These are phyloP conservation scores for Physocladia obscura DNA, from an alignment of 192 early-diverging fungal genomes.

Conservation along the genomic window DNA sequence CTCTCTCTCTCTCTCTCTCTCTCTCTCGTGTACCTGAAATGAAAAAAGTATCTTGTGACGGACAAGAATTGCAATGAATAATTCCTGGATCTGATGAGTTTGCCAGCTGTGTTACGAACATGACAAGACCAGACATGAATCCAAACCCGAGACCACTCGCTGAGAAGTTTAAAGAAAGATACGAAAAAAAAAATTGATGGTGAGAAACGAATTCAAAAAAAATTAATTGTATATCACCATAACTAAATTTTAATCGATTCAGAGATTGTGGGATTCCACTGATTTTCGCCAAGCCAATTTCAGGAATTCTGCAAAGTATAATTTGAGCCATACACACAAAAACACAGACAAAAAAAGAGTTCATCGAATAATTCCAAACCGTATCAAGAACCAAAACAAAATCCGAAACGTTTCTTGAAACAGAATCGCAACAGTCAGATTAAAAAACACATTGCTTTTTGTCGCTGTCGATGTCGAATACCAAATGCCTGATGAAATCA, in stretches of 20 bases:
- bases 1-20: no score
- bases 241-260: slow-evolving; percentile 64
- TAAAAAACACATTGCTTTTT: slow-evolving; percentile 43
- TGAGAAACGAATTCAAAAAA: not conserved
- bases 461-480: slow-evolving; percentile 43
- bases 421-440: slow-evolving; percentile 59
- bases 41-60: slow-evolving; percentile 60
- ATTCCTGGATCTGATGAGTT: slow-evolving; percentile 72
- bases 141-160: slow-evolving; percentile 39
- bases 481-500: slow-evolving; percentile 75
- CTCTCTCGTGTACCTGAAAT: slow-evolving; percentile 70
- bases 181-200: not conserved
- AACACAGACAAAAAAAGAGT: slow-evolving; percentile 32
- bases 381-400: slow-evolving; percentile 57
- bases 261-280: slow-evolving; percentile 62
- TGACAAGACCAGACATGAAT: slow-evolving; percentile 67
- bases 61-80: slow-evolving; percentile 66
- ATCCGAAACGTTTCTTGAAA: slow-evolving; percentile 72
- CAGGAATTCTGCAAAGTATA: slow-evolving; percentile 56
- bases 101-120: slow-evolving; percentile 64
- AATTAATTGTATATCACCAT: slow-evolving; percentile 45
- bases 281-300: slow-evolving; percentile 63
- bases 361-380: slow-evolving; percentile 23
- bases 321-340: not conserved
- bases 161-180: not conserved